Evolutionary conservation across 2,329 filamentous ascomycete species (phyloP), one percentile per base, ranked within the genome.

Genomic region (Aphanocladium album): DNA sequence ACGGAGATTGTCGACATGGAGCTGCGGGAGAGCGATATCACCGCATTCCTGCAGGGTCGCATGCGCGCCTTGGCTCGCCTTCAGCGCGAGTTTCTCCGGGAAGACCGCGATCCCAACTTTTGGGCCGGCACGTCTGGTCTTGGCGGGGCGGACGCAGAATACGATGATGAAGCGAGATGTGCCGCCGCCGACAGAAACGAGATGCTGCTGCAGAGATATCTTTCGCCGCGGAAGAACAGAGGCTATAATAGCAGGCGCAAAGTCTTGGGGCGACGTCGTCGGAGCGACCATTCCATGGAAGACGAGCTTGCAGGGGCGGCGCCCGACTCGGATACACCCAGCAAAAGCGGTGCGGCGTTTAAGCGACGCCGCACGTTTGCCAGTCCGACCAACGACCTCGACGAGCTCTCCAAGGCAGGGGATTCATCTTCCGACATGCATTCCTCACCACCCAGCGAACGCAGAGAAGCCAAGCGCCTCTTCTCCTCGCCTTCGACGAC

Each of bases 11-110:
- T 79, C 45, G 70, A 78, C 52, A 69, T 68, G 0, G 62, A 54
- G 4, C 61, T 69, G 60, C 62, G 63, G 8, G 67, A 73, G 53
- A 47, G 64, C 17, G 68, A 68, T 16, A 73, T 77, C 55, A 71
- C 72, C 17, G 63, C 67, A n/a, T 66, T 68, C 61, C 74, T 79
- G 62, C 67, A 73, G 60, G 55, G 62, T 1, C 71, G 72, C 8
- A 75, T 79, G 69, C 70, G 67, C 19, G 64, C 66, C 2, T 65
- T 78, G 16, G 75, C 71, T 9, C 67, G 67, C 17, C 62, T 71
- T 7, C 76, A 79, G 57, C 71, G 74, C 19, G 68, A 75, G 50
- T 73, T 72, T 49, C 68, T 76, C 56, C 67, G 66, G 11, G 64
- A 62, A 12, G 67, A 73, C 57, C 60, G 67, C 12, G 64, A 68